Conservation (phyloP, 306 rosid species). For the Sphenostylis stenocarpa region DNA sequence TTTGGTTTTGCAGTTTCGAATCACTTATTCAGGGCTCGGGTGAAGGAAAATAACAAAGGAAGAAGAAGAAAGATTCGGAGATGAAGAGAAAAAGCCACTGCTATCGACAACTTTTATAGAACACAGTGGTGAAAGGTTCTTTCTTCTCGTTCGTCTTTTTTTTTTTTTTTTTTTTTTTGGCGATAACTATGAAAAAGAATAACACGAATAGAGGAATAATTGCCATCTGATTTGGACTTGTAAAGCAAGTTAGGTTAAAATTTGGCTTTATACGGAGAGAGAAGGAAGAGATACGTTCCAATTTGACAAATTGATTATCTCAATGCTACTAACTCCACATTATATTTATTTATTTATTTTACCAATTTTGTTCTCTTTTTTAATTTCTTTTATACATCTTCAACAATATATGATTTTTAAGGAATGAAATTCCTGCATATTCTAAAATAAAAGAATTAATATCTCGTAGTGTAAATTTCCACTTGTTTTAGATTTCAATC, state of each 20-base stretch:
- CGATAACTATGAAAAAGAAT: background rate
- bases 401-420: background rate
- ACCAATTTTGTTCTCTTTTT: background rate
- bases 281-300: background rate
- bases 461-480: background rate
- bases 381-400: no score
- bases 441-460: background rate
- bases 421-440: background rate
- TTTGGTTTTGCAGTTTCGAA: background rate
- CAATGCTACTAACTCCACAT: background rate
- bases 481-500: background rate
- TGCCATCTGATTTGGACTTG: constrained; percentile 4
- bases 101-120: background rate
- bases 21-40: constrained; percentile 16
- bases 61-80: background rate
- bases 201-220: background rate
- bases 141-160: background rate
- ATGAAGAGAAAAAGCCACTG: background rate
- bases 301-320: background rate
- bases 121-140: background rate
- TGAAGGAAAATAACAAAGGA: background rate
- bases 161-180: background rate
- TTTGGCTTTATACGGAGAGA: background rate
- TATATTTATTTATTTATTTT: background rate
- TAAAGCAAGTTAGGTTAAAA: background rate